phyloP scores from a whole-genome alignment of 306 rosid species.

The Trifolium repens region DNA sequence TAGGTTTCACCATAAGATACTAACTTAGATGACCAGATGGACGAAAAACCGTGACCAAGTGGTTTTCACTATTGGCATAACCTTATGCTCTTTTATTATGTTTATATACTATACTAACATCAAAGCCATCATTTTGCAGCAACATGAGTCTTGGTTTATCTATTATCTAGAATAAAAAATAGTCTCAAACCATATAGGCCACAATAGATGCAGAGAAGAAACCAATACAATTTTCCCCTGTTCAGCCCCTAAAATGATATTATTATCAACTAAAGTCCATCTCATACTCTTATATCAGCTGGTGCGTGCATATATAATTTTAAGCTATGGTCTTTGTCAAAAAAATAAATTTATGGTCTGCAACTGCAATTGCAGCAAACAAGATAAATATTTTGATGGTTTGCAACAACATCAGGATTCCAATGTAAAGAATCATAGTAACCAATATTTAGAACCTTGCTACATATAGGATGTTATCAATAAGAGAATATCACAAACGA shows the following conservation, averaged over 20 bases:
- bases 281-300: conserved; percentile 1
- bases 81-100: conserved; percentile 8
- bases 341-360: neutral
- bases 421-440: neutral
- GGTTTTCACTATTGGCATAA: conserved; percentile 10
- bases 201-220: conserved; percentile 4
- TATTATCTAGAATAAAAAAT: neutral
- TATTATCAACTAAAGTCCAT: conserved; percentile 1
- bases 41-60: neutral
- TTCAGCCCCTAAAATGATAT: conserved; percentile 13
- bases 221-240: neutral
- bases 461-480: neutral
- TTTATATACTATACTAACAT: neutral
- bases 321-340: neutral
- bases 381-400: neutral
- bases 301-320: neutral
- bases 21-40: conserved; percentile 1
- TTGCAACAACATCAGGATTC: neutral
- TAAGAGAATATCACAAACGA: too few relatives aligned
- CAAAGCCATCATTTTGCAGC: neutral
- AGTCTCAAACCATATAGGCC: conserved; percentile 6
- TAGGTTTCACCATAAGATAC: conserved; percentile 10
- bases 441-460: neutral
- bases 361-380: neutral
- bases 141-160: conserved; percentile 19